These are phyloP conservation scores for Sporobolomyces pararoseus DNA, from an alignment of 768 basidiomycete genomes.

Conservation along the genomic window DNA sequence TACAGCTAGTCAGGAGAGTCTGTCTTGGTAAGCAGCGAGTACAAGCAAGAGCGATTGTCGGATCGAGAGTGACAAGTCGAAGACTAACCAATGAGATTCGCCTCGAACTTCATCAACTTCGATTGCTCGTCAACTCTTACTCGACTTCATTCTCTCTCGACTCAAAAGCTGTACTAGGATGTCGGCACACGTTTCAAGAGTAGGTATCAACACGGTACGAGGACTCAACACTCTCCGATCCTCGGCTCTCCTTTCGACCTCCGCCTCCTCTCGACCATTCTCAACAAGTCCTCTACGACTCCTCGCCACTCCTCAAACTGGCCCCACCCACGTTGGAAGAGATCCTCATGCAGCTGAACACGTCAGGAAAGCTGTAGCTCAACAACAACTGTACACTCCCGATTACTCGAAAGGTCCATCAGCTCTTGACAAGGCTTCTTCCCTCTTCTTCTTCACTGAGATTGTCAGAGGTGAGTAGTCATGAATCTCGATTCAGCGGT, in stretches of 20 bases:
- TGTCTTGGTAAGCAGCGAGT: background rate
- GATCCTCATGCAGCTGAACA: conserved; percentile 20
- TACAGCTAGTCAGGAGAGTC: too few relatives aligned
- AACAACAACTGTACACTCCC: conserved; percentile 16
- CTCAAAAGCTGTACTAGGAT: background rate
- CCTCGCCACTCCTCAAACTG: conserved; percentile 36
- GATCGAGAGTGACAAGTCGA: too few relatives aligned
- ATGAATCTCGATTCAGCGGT: background rate
- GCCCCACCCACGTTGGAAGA: conserved; percentile 17
- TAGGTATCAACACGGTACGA: conserved; percentile 6
- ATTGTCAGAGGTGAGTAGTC: conserved; percentile 78
- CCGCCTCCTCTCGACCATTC: conserved; percentile 5
- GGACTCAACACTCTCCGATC: background rate
- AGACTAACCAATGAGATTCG: background rate
- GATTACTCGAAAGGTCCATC: conserved; percentile 63
- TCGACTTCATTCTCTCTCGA: background rate
- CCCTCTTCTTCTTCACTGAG: conserved; percentile 98
- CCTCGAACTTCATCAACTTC: background rate
- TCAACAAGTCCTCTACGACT: conserved; percentile 15
- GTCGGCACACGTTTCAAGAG: conserved; percentile 10
- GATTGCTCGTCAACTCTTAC: background rate
- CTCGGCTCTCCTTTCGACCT: background rate
- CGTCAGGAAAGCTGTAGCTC: conserved; percentile 16
- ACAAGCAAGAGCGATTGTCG: background rate
- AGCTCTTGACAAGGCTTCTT: conserved; percentile 91